phyloP scores from a whole-genome alignment of 2,329 filamentous ascomycete genomes.

The Cryphonectria nitschkei region DNA sequence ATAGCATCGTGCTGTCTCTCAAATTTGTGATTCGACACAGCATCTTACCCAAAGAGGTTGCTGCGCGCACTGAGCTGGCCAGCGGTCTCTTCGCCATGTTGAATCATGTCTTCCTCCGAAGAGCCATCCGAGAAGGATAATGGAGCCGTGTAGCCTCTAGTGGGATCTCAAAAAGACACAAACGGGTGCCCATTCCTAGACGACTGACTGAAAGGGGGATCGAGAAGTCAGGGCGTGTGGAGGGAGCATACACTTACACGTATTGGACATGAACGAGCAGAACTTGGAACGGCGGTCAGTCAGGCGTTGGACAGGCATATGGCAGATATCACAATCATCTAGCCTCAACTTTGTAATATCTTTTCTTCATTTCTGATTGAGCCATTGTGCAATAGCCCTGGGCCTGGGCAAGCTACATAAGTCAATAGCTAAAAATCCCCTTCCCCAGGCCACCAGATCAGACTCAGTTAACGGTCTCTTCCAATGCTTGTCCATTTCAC shows the following conservation, averaged over 20 bases:
- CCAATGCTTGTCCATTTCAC: not conserved
- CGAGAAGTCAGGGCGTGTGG: no score
- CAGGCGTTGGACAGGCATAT: not conserved
- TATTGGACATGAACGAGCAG: not conserved
- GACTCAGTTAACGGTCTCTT: not conserved
- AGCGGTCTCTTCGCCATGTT: not conserved
- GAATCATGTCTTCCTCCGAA: not conserved
- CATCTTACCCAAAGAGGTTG: not conserved
- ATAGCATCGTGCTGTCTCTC: not conserved
- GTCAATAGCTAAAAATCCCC: not conserved
- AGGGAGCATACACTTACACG: no score
- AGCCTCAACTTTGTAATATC: not conserved
- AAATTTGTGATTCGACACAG: not conserved
- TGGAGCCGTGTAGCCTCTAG: no score
- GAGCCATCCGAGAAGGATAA: not conserved
- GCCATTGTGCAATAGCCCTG: not conserved
- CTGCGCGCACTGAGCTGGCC: not conserved
- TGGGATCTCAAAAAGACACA: no score
- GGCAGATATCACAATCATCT: not conserved
- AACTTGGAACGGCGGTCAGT: not conserved
- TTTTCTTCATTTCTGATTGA: not conserved
- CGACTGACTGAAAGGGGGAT: no score
- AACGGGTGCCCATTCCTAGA: no score
- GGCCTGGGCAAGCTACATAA: slow-evolving; percentile 1
- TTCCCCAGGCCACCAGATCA: not conserved